A percentile compares a stretch with the other conserved stretches of the same genome.
These are phyloP conservation scores for Cetradonia linearis DNA, from an alignment of 495 filamentous ascomycete genomes.

Conservation along the genomic window DNA sequence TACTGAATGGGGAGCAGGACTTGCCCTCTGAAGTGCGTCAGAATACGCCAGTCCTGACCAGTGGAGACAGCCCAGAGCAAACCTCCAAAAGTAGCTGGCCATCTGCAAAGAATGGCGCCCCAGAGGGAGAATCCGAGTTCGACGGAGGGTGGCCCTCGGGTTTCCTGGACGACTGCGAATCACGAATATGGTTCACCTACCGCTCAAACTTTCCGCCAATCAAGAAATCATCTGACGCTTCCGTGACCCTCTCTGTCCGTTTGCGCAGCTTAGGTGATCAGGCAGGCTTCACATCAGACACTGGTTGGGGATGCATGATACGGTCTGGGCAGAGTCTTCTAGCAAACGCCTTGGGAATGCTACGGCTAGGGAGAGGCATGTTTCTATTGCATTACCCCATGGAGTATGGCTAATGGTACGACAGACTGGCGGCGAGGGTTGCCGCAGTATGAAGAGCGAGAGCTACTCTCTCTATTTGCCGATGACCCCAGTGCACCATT, in stretches of 20 bases:
- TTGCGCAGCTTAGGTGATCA: conserved; percentile 72
- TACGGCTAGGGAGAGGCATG: conserved; percentile 71
- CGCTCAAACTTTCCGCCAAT: conserved; percentile 79
- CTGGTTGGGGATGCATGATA: conserved; percentile 99
- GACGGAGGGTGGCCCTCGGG: conserved; percentile 64
- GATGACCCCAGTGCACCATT: conserved; percentile 81
- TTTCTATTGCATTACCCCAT: neutral
- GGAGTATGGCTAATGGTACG: conserved; percentile 24
- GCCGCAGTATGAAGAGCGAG: conserved; percentile 51
- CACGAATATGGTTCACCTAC: conserved; percentile 93
- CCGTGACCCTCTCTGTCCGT: conserved; percentile 77
- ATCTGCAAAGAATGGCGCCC: neutral
- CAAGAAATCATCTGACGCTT: conserved; percentile 62
- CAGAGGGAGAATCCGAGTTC: neutral
- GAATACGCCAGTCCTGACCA: conserved; percentile 1
- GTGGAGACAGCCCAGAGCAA: conserved; percentile 1
- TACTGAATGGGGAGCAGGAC: neutral
- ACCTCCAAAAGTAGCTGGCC: neutral
- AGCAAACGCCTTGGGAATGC: conserved; percentile 66
- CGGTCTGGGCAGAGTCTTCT: conserved; percentile 88
- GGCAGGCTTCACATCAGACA: conserved; percentile 82
- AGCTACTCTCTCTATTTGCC: conserved; percentile 74
- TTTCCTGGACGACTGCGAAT: conserved; percentile 90
- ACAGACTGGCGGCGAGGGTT: conserved; percentile 70
- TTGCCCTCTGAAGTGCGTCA: neutral